Base-by-base conservation (phyloP, 179 eudicot genomes). In the Patellifolia procumbens region DNA sequence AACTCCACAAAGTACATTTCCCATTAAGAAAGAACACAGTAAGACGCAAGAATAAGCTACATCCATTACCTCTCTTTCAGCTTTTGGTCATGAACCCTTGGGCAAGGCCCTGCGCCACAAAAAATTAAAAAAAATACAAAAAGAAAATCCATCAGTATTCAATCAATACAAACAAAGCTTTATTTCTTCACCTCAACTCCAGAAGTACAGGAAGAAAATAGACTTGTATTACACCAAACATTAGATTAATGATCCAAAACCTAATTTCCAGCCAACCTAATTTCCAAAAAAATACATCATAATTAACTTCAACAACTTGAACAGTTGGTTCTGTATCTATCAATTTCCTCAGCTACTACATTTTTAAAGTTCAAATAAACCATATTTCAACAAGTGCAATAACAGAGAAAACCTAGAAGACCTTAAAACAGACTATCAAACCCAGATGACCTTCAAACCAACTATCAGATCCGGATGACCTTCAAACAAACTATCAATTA, bases 1-100 rank as follows among this genome's bases (percentile, higher is more conserved):
- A 58, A 20, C 7, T 19, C 43, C 48, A 51, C 34, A 6, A 59
- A 45, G 6, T 43, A 26, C 29, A 42, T 7, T 49, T 53, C 62
- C 12, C 64, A 37, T 7, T 43, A 52, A 22, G 2, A 66, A 11
- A 42, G 53, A 67, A 51, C 22, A 46, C 0, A 42, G 7, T 28
- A 28, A 31, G 19, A 7, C 46, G 29, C 39, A 65, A 5, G 0
- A n/a, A 68, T 26, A 62, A 15, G 28, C 55, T 24, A 65, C n/a
- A 53, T n/a, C 65, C 52, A 65, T 81, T 86, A 95, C 98, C 99
- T 95, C 74, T 95, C 98, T 75, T 95, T 95, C 85, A 95, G 82
- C 85, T 93, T 91, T 26, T 81, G 87, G 72, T 95, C 99, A 82
- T 95, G 99, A 83, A 93, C 86, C 76, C 85, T 93, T 24, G 97